These are phyloP conservation scores for Candida sojae DNA, from an alignment of 1,139 yeast genomes.

Conservation along the genomic window DNA sequence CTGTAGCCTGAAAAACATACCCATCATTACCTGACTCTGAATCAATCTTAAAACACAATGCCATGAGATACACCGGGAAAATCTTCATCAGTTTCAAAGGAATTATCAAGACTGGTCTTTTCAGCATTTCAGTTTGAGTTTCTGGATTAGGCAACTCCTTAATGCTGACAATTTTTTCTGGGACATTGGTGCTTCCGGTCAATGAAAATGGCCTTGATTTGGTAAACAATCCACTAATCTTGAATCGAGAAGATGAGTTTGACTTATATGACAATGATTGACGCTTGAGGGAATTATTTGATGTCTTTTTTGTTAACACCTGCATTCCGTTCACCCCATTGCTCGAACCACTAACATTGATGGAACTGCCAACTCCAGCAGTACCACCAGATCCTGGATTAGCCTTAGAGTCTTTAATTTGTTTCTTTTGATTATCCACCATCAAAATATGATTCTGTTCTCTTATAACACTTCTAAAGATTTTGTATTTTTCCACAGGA, in stretches of 20 bases:
- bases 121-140: conserved; percentile 40
- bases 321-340: conserved; percentile 8
- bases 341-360: not conserved
- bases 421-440: conserved; percentile 38
- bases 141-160: conserved; percentile 62
- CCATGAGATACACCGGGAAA: conserved; percentile 56
- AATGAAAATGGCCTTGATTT: conserved; percentile 41
- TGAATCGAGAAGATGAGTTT: conserved; percentile 41
- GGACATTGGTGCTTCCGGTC: conserved; percentile 24
- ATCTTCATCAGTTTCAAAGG: conserved; percentile 53
- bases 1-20: conserved; percentile 67
- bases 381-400: not conserved
- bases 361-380: not conserved
- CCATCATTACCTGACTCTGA: conserved; percentile 52
- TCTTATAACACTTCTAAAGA: conserved; percentile 34
- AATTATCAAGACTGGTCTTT: conserved; percentile 59
- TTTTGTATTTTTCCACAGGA: conserved; percentile 24
- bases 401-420: conserved; percentile 18
- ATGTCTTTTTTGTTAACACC: conserved; percentile 31
- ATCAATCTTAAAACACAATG: conserved; percentile 63
- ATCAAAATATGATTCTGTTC: conserved; percentile 38
- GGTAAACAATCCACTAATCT: conserved; percentile 44
- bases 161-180: conserved; percentile 55
- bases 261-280: conserved; percentile 47
- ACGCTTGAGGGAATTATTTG: conserved; percentile 36